phyloP scores from a whole-genome alignment of 441 rosid genomes.

The Populus hybrid region DNA sequence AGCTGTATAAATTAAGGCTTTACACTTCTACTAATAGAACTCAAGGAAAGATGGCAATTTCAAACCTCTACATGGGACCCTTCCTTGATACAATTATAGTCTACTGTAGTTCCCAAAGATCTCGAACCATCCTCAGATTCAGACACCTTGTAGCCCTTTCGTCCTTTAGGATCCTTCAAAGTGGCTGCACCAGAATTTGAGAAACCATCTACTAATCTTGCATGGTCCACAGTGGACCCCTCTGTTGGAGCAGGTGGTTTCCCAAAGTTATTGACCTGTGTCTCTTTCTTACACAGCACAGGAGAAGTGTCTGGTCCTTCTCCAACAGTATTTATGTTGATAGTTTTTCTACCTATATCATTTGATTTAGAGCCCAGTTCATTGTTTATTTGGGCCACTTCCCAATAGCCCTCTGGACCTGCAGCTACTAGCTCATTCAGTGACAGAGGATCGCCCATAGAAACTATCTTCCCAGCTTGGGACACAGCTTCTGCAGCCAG shows the following conservation, averaged over 20 bases:
- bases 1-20: neutral
- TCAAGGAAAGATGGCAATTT: neutral
- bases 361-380: conserved; percentile 32
- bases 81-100: conserved; percentile 52
- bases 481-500: conserved; percentile 92
- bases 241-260: conserved; percentile 24
- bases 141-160: conserved; percentile 38
- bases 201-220: conserved; percentile 39
- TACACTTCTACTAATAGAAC: no score
- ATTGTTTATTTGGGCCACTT: conserved; percentile 43
- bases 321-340: conserved; percentile 13
- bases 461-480: conserved; percentile 90
- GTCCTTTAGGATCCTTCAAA: conserved; percentile 46
- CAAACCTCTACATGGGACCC: conserved; percentile 91
- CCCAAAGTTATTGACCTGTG: neutral
- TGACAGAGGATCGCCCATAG: conserved; percentile 75
- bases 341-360: conserved; percentile 24
- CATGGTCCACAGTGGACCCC: conserved; percentile 31
- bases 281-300: neutral
- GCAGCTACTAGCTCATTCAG: conserved; percentile 61
- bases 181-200: conserved; percentile 33
- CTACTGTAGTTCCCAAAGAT: conserved; percentile 37
- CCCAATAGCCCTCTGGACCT: conserved; percentile 79
- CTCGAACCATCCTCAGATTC: conserved; percentile 45
- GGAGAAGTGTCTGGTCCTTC: conserved; percentile 15